Percentiles rank a stretch among this genome's conserved stretches.
Conservation (phyloP, 1,284 basidiomycete genomes). For the Mycosarcoma maydis region DNA sequence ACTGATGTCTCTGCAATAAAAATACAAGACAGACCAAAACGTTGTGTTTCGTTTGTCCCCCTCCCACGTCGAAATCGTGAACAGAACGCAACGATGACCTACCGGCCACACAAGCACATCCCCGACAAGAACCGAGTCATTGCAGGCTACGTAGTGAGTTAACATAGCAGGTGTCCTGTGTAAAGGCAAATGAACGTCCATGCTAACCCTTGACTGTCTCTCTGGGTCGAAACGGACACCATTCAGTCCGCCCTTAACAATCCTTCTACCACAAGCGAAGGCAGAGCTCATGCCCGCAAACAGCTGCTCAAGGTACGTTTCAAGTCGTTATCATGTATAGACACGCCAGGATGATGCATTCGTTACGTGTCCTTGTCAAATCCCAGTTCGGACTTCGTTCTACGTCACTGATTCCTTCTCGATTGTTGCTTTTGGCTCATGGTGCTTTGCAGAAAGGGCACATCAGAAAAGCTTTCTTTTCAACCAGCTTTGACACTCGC, state of each 20-base stretch:
- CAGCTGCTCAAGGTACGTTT: constrained; percentile 43
- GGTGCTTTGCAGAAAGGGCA: constrained; percentile 26
- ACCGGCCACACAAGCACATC: constrained; percentile 39
- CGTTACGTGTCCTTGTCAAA: no score
- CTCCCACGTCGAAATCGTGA: neutral
- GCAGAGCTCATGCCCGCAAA: constrained; percentile 40
- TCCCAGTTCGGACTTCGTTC: neutral
- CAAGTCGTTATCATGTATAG: neutral
- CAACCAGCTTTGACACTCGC: constrained; percentile 36
- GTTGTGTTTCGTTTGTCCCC: neutral
- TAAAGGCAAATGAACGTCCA: neutral
- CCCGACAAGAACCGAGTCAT: constrained; percentile 44
- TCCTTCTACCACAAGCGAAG: constrained; percentile 42
- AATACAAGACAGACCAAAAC: constrained; percentile 7
- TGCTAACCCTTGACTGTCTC: no score
- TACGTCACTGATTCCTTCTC: neutral
- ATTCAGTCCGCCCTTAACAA: constrained; percentile 51
- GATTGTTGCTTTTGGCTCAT: neutral
- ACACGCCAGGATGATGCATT: neutral
- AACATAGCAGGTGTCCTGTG: no score
- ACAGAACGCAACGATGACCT: constrained; percentile 26
- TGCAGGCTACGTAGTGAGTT: constrained; percentile 47
- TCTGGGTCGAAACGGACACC: neutral
- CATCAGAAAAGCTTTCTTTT: constrained; percentile 42
- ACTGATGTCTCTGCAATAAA: no score